phyloP scores from a whole-genome alignment of 768 basidiomycete genomes.

The Calocybe cyanea region DNA sequence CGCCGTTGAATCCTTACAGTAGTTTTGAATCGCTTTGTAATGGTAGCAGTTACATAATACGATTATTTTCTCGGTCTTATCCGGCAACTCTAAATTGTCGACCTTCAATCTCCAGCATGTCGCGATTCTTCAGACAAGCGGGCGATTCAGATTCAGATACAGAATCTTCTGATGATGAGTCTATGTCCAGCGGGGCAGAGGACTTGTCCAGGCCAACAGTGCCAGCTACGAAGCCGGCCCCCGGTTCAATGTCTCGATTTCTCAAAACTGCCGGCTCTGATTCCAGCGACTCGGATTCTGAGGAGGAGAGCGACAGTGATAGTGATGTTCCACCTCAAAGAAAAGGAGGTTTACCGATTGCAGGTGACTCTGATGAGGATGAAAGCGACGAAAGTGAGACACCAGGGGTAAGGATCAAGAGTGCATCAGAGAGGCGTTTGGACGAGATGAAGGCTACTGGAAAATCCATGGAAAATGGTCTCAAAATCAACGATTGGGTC shows the following conservation, averaged over 20 bases:
- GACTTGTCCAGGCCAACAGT: slow-evolving; percentile 45
- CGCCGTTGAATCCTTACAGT: neutral
- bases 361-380: slow-evolving; percentile 35
- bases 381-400: slow-evolving; percentile 59
- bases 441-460: slow-evolving; percentile 95
- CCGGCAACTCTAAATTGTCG: slow-evolving; percentile 16
- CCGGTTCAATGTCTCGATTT: slow-evolving; percentile 66
- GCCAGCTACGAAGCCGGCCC: slow-evolving; percentile 44
- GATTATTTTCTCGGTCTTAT: neutral
- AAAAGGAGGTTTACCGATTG: slow-evolving; percentile 33
- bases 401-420: slow-evolving; percentile 71
- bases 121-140: slow-evolving; percentile 85
- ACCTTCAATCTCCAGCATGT: slow-evolving; percentile 44
- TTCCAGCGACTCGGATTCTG: slow-evolving; percentile 55
- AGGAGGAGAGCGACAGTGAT: slow-evolving; percentile 54
- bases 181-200: slow-evolving; percentile 73
- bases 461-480: slow-evolving; percentile 88
- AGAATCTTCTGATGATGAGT: slow-evolving; percentile 74
- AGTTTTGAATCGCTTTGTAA: neutral
- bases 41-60: slow-evolving; percentile 3
- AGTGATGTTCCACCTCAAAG: slow-evolving; percentile 32
- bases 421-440: slow-evolving; percentile 87
- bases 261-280: slow-evolving; percentile 61
- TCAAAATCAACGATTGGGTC: slow-evolving; percentile 97
- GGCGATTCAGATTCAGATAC: slow-evolving; percentile 78